Evolutionary conservation across 1,139 yeast genomes (phyloP), one percentile per base, ranked within the genome.

Genomic region (Hansenula lynferdii): DNA sequence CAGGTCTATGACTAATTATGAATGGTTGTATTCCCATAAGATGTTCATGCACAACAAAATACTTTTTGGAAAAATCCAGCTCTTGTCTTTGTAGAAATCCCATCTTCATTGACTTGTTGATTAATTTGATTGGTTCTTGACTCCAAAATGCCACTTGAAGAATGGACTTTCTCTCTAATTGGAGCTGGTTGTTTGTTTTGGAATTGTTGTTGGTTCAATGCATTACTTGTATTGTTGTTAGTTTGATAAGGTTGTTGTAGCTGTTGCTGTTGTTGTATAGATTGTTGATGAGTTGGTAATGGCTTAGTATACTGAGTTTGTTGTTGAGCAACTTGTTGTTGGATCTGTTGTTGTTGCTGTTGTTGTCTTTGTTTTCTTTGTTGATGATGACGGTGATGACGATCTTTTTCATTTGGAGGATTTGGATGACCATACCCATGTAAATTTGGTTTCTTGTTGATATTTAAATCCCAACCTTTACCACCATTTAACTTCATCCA

Each of bases 401-500:
- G 62, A 38, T 59, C 57, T 50, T 66, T 65, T 32, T 62, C 67
- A 42, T 63, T 64, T 44, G 77, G 76, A 35, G 79, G 79, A 43
- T 70, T 72, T 50, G 81, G 79, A 54, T 75, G 78, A 38, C 96
- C 96, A 59, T 89, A 89, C 28, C 96, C 96, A 62, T 87, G 95
- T 55, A 89, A 69, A 60, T 89, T 87, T 36, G 95, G 92, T 61
- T 89, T 85, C 60, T 85, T 86, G 59, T 85, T 85, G 51, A 85
- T 80, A 39, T 72, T 61, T 42, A 85, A 71, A 60, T 89, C 95
- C 95, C 96, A 90, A 25, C 97, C 97, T 61, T 80, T 79, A 42
- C 96, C 96, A 44, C 85, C 82, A 60, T 90, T 90, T 54, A 90
- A 76, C 56, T 80, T 85, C 83, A 85, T 80, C 97, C 97, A 90